phyloP scores from a whole-genome alignment of 331 rosid genomes.

The Ulmus americana region DNA sequence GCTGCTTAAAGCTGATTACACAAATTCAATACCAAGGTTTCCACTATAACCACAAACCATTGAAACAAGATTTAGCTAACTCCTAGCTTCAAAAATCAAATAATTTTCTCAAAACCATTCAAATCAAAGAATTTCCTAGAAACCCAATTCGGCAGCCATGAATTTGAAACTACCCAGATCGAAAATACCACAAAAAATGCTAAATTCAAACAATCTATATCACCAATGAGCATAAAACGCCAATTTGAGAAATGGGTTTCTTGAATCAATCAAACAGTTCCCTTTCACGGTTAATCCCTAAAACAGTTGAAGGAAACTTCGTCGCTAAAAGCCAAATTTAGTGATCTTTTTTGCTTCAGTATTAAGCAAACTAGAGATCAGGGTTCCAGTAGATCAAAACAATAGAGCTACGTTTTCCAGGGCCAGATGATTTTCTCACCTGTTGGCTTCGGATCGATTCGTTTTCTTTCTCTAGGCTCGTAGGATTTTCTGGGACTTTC shows the following conservation, averaged over 20 bases:
- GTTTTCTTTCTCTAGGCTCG: neutral
- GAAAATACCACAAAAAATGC: neutral
- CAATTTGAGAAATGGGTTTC: neutral
- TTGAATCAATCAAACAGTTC: too few species aligned
- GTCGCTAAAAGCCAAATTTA: neutral
- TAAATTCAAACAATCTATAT: neutral
- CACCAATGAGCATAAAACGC: neutral
- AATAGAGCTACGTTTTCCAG: neutral
- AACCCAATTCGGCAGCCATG: neutral
- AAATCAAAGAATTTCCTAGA: neutral
- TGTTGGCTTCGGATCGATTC: neutral
- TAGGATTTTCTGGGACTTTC: slow-evolving; percentile 1
- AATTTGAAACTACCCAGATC: neutral
- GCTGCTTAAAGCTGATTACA: slow-evolving; percentile 5
- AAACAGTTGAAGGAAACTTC: too few species aligned
- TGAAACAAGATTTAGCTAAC: slow-evolving; percentile 18
- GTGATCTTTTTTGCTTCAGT: neutral
- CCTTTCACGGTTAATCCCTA: too few species aligned
- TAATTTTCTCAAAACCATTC: slow-evolving; percentile 16
- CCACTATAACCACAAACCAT: slow-evolving; percentile 12
- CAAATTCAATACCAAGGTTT: slow-evolving; percentile 16
- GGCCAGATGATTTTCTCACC: neutral
- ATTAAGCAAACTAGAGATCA: neutral
- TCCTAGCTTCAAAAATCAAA: slow-evolving; percentile 17
- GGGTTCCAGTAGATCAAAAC: neutral